phyloP scores from a whole-genome alignment of 2,329 filamentous ascomycete genomes.

The Colletotrichum australisinense region DNA sequence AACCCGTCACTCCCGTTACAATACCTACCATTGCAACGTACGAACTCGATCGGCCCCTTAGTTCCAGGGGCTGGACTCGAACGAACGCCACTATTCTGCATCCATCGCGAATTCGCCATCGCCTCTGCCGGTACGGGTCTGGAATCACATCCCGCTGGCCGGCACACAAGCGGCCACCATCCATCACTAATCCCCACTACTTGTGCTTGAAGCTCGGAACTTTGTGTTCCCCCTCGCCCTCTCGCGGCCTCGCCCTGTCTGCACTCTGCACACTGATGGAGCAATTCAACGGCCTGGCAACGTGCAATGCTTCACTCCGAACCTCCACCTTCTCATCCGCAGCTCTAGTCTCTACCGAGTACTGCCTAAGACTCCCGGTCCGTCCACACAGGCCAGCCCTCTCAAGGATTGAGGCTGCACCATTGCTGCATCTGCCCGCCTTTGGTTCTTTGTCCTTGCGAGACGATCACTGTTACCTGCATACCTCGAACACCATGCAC shows the following conservation, averaged over 20 bases:
- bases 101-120: constrained; percentile 20
- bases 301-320: constrained; percentile 16
- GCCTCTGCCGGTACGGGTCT: constrained; percentile 27
- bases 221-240: constrained; percentile 18
- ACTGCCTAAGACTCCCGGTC: not conserved
- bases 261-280: constrained; percentile 30
- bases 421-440: constrained; percentile 28
- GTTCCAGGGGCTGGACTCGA: constrained; percentile 4
- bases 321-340: constrained; percentile 2
- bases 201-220: constrained; percentile 9
- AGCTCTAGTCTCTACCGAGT: not conserved
- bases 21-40: not conserved
- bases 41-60: not conserved
- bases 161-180: constrained; percentile 32
- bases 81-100: constrained; percentile 26
- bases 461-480: constrained; percentile 21
- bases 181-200: constrained; percentile 16
- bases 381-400: not conserved
- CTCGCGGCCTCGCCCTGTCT: constrained; percentile 10
- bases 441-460: constrained; percentile 11
- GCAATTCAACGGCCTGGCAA: constrained; percentile 19
- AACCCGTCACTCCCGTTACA: not conserved
- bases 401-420: constrained; percentile 29
- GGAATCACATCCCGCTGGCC: constrained; percentile 30
- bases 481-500: constrained; percentile 27